Conservation (phyloP, 1,284 basidiomycete genomes). For the Sanghuangporus baumii region DNA sequence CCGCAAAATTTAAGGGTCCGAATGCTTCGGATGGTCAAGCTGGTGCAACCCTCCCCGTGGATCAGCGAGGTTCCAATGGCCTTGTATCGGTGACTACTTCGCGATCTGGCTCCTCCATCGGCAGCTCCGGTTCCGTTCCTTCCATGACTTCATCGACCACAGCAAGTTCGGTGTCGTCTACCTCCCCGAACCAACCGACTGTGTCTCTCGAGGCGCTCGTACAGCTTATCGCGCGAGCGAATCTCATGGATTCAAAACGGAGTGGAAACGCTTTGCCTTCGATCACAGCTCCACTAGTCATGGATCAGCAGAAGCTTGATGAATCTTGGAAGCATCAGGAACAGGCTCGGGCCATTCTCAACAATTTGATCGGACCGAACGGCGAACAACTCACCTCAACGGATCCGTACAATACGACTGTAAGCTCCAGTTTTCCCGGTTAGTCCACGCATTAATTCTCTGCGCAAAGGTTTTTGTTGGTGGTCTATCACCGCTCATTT, state of each 20-base stretch:
- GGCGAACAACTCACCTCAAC: slow-evolving; percentile 79
- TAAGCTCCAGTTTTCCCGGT: slow-evolving; percentile 26
- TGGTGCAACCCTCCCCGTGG: background rate
- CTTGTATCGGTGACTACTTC: slow-evolving; percentile 37
- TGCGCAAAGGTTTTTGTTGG: slow-evolving; percentile 60
- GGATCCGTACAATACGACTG: slow-evolving; percentile 89
- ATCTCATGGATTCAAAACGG: slow-evolving; percentile 7
- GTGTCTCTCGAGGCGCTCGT: slow-evolving; percentile 35
- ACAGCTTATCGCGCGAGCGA: slow-evolving; percentile 35
- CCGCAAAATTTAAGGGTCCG: slow-evolving; percentile 74
- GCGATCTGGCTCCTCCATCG: slow-evolving; percentile 50
- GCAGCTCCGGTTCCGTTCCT: slow-evolving; percentile 46
- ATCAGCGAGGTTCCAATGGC: slow-evolving; percentile 22
- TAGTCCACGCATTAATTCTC: background rate
- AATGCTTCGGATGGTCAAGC: slow-evolving; percentile 34
- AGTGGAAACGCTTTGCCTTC: slow-evolving; percentile 27
- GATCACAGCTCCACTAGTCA: slow-evolving; percentile 36
- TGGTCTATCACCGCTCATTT: slow-evolving; percentile 78
- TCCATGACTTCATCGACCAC: slow-evolving; percentile 54
- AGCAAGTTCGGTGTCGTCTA: slow-evolving; percentile 37
- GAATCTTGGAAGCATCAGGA: slow-evolving; percentile 80
- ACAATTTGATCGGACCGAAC: slow-evolving; percentile 76
- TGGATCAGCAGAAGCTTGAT: slow-evolving; percentile 45
- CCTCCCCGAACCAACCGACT: slow-evolving; percentile 22
- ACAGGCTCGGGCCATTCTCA: slow-evolving; percentile 71